Percentiles rank a stretch among this genome's conserved stretches.
These are phyloP conservation scores for Boletus sp. DNA, from an alignment of 1,284 basidiomycete species.

Conservation along the genomic window DNA sequence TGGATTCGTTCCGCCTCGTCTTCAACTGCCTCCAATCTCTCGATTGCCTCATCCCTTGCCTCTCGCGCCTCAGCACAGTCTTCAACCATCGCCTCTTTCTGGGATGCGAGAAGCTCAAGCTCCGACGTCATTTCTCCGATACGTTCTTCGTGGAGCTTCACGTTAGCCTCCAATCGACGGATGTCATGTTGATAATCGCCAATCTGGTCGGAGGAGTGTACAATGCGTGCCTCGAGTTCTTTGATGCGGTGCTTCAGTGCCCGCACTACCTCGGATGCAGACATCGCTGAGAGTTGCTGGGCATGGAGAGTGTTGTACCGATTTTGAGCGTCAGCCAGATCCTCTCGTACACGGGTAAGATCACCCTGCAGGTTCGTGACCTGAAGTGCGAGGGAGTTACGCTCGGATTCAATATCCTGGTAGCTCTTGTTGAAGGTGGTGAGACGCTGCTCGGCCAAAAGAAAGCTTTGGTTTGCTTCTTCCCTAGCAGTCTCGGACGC, in stretches of 20 bases:
- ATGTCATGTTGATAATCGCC: constrained; percentile 73
- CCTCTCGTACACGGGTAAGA: constrained; percentile 46
- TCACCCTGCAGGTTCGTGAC: constrained; percentile 59
- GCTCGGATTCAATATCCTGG: constrained; percentile 55
- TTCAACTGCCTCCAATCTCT: constrained; percentile 39
- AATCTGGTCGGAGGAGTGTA: constrained; percentile 64
- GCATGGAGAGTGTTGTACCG: constrained; percentile 58
- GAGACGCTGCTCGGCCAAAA: constrained; percentile 32
- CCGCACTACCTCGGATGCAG: constrained; percentile 49
- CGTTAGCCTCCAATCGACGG: constrained; percentile 65
- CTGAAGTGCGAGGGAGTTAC: constrained; percentile 58
- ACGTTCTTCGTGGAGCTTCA: constrained; percentile 67
- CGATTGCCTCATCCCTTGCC: constrained; percentile 58
- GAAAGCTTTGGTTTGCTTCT: constrained; percentile 34
- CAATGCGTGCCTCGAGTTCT: constrained; percentile 57
- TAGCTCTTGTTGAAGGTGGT: constrained; percentile 40
- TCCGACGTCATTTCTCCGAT: constrained; percentile 62
- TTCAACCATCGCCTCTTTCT: constrained; percentile 75
- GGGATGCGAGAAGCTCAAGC: constrained; percentile 55
- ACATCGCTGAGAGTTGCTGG: constrained; percentile 59
- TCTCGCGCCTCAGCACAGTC: constrained; percentile 72
- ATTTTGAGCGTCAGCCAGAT: constrained; percentile 50
- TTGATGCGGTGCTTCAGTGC: constrained; percentile 58
- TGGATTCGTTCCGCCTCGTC: constrained; percentile 56
- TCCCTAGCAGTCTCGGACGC: constrained; percentile 34